Conservation (phyloP, 345 rosid genomes). For the Stellera chamaejasme region DNA sequence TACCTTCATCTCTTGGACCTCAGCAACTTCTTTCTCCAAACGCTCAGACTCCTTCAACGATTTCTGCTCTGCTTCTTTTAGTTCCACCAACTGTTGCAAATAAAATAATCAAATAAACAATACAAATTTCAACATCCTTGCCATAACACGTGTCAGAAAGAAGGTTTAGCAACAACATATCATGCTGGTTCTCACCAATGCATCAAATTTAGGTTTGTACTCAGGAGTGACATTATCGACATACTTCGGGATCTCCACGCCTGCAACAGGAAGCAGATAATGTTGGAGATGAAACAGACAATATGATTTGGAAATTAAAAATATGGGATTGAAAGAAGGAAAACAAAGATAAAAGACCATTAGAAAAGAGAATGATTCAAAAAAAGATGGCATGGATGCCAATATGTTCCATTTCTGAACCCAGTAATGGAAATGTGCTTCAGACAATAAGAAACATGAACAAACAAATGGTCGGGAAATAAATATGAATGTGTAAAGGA, state of each 20-base stretch:
- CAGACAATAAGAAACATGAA: no score
- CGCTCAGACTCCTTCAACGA: constrained; percentile 80
- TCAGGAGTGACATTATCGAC: constrained; percentile 87
- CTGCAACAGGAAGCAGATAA: constrained; percentile 33
- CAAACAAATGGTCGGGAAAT: no score
- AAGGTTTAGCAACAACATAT: background rate
- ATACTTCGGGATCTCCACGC: constrained; percentile 74
- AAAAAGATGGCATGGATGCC: no score
- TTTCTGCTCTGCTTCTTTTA: constrained; percentile 82
- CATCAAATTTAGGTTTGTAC: constrained; percentile 88
- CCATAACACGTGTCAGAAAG: background rate
- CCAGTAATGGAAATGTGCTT: no score
- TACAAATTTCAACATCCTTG: background rate
- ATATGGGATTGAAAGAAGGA: background rate
- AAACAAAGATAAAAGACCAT: background rate
- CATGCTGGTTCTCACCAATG: constrained; percentile 49
- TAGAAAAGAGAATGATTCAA: no score
- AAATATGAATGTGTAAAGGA: no score
- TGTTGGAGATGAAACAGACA: background rate
- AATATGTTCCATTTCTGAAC: no score
- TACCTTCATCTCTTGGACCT: constrained; percentile 90
- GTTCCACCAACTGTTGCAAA: constrained; percentile 57
- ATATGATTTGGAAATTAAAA: background rate
- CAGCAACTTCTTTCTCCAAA: constrained; percentile 78
- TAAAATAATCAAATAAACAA: constrained; percentile 2